Evolutionary conservation across 805 yeast species (phyloP).

Genomic region (Monosporozyma unispora): DNA sequence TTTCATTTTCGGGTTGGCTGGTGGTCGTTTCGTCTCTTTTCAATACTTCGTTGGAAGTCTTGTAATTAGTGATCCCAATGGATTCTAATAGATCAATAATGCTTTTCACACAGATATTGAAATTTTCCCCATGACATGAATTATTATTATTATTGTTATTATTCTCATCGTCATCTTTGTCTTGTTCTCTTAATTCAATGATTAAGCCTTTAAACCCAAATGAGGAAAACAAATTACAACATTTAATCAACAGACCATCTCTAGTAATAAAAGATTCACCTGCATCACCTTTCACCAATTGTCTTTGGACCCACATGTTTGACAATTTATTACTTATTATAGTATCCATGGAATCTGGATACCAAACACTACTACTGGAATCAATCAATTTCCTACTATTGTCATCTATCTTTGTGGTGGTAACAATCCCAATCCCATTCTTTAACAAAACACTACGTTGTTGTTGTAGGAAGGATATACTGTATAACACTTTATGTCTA

Average conservation of each 20-base stretch:
- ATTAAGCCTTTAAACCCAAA: conserved; percentile 29
- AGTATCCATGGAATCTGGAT: conserved; percentile 20
- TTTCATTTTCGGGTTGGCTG: neutral
- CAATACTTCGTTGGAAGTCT: conserved; percentile 14
- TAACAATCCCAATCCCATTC: conserved; percentile 19
- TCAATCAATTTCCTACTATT: conserved; percentile 13
- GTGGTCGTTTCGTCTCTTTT: conserved; percentile 5
- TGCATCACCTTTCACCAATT: conserved; percentile 26
- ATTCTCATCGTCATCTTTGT: conserved; percentile 1
- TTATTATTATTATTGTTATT: no score
- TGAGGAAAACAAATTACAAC: conserved; percentile 25
- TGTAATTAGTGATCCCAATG: conserved; percentile 16
- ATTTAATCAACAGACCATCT: conserved; percentile 13
- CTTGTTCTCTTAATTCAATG: conserved; percentile 17
- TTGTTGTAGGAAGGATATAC: conserved; percentile 21
- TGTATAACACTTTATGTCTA: conserved; percentile 21
- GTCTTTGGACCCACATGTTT: conserved; percentile 28
- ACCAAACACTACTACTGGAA: conserved; percentile 18
- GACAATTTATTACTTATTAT: conserved; percentile 20
- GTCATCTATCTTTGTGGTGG: conserved; percentile 13
- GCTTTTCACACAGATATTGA: conserved; percentile 10
- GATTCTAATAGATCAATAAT: conserved; percentile 13
- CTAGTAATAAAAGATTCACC: conserved; percentile 25
- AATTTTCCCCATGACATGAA: conserved; percentile 10
- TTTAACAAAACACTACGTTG: conserved; percentile 21